These are phyloP conservation scores for Stropharia rugosoannulata DNA, from an alignment of 768 basidiomycete species.

Conservation along the genomic window DNA sequence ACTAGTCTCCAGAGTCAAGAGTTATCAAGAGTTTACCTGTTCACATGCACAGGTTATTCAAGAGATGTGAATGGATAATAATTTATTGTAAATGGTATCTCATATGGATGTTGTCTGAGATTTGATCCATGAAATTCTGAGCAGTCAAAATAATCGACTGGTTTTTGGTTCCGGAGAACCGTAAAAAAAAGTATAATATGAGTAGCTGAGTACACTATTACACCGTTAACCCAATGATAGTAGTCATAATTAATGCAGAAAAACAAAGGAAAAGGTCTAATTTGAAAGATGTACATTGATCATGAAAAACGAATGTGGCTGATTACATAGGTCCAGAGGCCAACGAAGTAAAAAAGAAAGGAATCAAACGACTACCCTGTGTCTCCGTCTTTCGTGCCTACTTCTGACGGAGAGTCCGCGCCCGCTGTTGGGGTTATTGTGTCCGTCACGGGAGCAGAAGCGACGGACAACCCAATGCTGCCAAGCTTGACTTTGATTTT, in stretches of 20 bases:
- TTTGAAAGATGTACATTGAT: conserved; percentile 15
- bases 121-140: too few relatives aligned
- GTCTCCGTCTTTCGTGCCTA: conserved; percentile 71
- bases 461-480: conserved; percentile 38
- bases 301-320: conserved; percentile 8
- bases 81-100: too few relatives aligned
- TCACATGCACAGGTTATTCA: too few relatives aligned
- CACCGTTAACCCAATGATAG: conserved; percentile 11
- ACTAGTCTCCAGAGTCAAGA: too few relatives aligned
- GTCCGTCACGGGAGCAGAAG: conserved; percentile 19
- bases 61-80: too few relatives aligned
- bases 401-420: conserved; percentile 52
- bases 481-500: conserved; percentile 78
- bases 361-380: conserved; percentile 47
- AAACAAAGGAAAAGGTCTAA: conserved; percentile 12
- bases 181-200: neutral
- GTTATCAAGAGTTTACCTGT: too few relatives aligned
- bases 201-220: conserved; percentile 9
- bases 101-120: too few relatives aligned
- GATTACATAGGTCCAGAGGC: conserved; percentile 2
- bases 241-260: conserved; percentile 20
- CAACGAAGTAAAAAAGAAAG: conserved; percentile 9
- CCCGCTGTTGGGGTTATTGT: conserved; percentile 24
- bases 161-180: too few relatives aligned
- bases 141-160: too few relatives aligned